Base-by-base conservation (phyloP, 352 stramenopile species). In the Pythium chondricola region DNA sequence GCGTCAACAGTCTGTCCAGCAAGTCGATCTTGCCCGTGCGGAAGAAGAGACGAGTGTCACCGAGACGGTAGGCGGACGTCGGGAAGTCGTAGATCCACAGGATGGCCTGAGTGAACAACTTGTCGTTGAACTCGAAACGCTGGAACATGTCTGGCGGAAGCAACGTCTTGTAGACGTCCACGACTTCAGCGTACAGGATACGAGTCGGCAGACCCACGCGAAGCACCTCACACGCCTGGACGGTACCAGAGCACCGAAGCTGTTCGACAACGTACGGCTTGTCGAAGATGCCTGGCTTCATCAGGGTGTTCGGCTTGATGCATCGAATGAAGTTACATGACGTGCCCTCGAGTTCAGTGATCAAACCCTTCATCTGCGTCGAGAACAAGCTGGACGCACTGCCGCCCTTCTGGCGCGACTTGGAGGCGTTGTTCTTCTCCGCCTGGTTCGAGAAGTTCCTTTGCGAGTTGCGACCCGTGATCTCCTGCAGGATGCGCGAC, bases 251-350 rank as follows among this genome's bases (percentile, higher is more conserved):
- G 56, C 75, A 88, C 10, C 70, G 75, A 9, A 88, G 60, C 51
- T 85, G 78, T 42, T 88, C 81, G 11, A 86, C 80, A 11, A 87
- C 82, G 41, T 85, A 94, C 22, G 63, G 67, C 24, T 79, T 78
- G 49, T 83, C 83, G 39, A 87, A 94, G 13, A 83, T 35, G 16
- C 92, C 83, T 1, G 85, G 61, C 47, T 93, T 83, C 77, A 97
- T 98, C 32, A 85, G 65, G n/a, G 78, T 95, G 71, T 98, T 98
- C 0, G 93, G 93, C 65, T 98, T 98, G 65, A 98, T 96, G 68
- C 91, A 97, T 37, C 90, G 84, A 57, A 98, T 86, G 58, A 97
- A 98, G 52, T 95, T 95, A 46, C 89, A 94, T 46, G 82, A 84
- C 22, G 91, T 97, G 14, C 76, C 75, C 36, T 85, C 67, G 2